Evolutionary conservation across 2,329 filamentous ascomycete species (phyloP), one percentile per base, ranked within the genome.

Genomic region (Pseudocercospora fijiensis): DNA sequence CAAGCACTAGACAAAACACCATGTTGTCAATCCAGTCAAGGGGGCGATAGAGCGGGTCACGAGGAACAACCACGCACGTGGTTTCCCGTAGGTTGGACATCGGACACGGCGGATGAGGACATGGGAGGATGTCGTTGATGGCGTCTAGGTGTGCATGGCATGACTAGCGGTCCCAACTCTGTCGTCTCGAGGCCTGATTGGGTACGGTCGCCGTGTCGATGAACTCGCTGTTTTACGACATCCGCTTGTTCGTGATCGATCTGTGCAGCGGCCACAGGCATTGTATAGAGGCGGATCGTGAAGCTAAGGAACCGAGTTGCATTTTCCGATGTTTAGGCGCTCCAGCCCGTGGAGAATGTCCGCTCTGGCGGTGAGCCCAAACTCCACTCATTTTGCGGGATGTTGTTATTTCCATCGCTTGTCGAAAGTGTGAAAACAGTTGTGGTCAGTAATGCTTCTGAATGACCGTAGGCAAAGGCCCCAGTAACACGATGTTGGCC

Each of bases 261-360:
- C 49, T 53, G 49, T 26, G 26, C 11, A 27, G 49, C 49, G 49
- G 24, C 49, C 16, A 24, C 49, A 26, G 22, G 57, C 26, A 41
- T 53, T 30, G 49, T 53, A 8, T 28, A 30, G 49, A 53, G 22
- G 13, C 22, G 16, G 16, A 28, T 20, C 26, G 22, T 28, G 16
- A 28, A 18, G 49, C 26, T 18, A 26, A 30, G 49, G 26, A 30
- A 53, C 24, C 22, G 26, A 26, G 11, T 41, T 43, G 55, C 55
- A 57, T 57, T 41, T 26, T 13, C 58, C 58, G 58, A 55, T 52
- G 49, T 60, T 60, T 60, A 60, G 58, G 58, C 58, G 58, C 58
- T 60, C 47, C 49, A 60, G 47, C 13, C 47, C 58, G 27, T 45
- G 57, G 57, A 28, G 57, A 20, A 45, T 24, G 30, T 24, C 18